Evolutionary conservation across 1,284 basidiomycete genomes (phyloP).

Genomic region (Porodaedalea pini): DNA sequence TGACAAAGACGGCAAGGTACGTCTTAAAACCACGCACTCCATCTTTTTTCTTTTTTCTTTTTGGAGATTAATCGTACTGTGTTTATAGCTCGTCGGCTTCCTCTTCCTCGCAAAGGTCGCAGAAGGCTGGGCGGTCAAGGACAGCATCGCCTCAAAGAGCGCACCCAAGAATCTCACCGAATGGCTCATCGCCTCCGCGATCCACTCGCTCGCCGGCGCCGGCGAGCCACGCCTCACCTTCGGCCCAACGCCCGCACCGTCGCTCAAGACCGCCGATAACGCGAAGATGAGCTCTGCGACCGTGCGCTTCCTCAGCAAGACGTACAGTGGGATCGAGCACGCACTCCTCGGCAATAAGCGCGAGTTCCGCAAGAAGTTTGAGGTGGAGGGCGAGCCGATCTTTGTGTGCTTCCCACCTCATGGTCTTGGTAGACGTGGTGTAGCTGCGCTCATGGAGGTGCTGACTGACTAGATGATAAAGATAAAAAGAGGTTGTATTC

Average conservation of each 20-base stretch:
- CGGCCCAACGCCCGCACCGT: slow-evolving; percentile 41
- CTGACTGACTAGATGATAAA: slow-evolving; percentile 21
- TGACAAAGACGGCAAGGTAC: slow-evolving; percentile 39
- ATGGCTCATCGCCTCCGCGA: slow-evolving; percentile 41
- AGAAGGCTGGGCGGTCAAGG: slow-evolving; percentile 41
- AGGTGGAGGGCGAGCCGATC: slow-evolving; percentile 36
- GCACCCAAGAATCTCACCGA: slow-evolving; percentile 21
- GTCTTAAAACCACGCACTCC: slow-evolving; percentile 5
- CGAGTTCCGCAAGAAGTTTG: slow-evolving; percentile 44
- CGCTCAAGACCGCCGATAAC: slow-evolving; percentile 36
- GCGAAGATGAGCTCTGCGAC: slow-evolving; percentile 32
- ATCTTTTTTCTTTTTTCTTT: slow-evolving; percentile 1
- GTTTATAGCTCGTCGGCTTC: slow-evolving; percentile 36
- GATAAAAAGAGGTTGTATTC: neutral
- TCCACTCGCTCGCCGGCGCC: slow-evolving; percentile 42
- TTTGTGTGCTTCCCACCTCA: slow-evolving; percentile 27
- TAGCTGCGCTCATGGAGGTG: slow-evolving; percentile 38
- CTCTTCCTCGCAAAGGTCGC: slow-evolving; percentile 54
- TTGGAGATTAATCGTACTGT: neutral
- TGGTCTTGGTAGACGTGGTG: slow-evolving; percentile 32
- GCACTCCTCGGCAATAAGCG: slow-evolving; percentile 43
- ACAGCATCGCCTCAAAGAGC: slow-evolving; percentile 26
- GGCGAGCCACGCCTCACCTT: slow-evolving; percentile 45
- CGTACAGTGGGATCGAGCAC: slow-evolving; percentile 42
- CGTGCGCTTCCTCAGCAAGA: slow-evolving; percentile 43